Base-by-base conservation (phyloP, 2,329 filamentous ascomycete genomes). In the Pseudopithomyces chartarum region DNA sequence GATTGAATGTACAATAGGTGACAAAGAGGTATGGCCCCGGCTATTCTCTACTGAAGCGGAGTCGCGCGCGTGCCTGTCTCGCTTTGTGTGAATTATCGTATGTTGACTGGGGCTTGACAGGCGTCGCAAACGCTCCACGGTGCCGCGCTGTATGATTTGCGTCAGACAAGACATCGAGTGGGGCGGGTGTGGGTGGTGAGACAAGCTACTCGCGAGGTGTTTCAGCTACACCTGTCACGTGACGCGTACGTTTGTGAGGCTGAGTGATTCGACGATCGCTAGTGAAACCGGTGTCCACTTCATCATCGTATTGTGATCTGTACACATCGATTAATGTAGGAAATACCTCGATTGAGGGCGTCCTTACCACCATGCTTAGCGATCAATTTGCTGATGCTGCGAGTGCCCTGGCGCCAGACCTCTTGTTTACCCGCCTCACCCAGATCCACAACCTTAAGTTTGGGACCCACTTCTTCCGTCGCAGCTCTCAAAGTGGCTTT, bases 291-390 rank as follows among this genome's bases (percentile, higher is more conserved):
- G 67, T 23, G 62, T 55, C 66, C 68, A 73, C 46, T 63, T 70
- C 68, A 71, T 71, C 64, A 69, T 69, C 44, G 64, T 65, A 49
- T 72, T 69, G 60, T 73, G 70, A 15, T 64, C 70, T 73, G 44
- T 23, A n/a, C 8, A 29, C 8, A 42, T 26, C 51, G 51, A 53
- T 66, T 59, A 67, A 59, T 45, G 13, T 29, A 10, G n/a, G 22
- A 2, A 3, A 38, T 43, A 46, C 34, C 49, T 59, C 53, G 33
- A 11, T 38, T 15, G 44, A 52, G 42, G 49, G 54, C 23, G 59
- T 58, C 55, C 71, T 66, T 64, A 75, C 73, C 72, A 54, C 73
- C 73, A 58, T 75, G 70, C 58, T 71, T 73, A 38, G 71, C 70
- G 54, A 75, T 72, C 12, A 70, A 65, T 51, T 74, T 75, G 43